Evolutionary conservation across 164 flowering plant species (phyloP).

Genomic region (Litsea cubeba): DNA sequence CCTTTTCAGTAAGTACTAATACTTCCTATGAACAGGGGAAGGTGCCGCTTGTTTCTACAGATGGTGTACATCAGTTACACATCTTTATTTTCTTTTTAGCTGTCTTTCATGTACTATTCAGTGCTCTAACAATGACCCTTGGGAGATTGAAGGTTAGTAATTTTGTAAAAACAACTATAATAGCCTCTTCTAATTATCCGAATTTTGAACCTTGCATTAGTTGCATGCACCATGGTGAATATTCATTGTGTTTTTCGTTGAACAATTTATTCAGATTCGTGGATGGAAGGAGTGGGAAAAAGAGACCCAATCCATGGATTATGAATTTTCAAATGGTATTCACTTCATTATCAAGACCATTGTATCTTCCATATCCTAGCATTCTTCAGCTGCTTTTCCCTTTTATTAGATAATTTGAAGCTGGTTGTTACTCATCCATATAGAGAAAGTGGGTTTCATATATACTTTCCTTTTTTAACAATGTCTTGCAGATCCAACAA

Average conservation of each 20-base stretch:
- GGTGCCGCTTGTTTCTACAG: slow-evolving; percentile 59
- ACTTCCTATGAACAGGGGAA: slow-evolving; percentile 44
- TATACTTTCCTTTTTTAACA: neutral
- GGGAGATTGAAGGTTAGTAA: slow-evolving; percentile 78
- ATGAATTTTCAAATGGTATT: slow-evolving; percentile 77
- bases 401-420: neutral
- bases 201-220: neutral
- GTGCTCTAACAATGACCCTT: slow-evolving; percentile 73
- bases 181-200: neutral
- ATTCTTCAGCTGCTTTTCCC: neutral
- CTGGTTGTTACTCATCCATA: neutral
- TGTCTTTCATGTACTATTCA: slow-evolving; percentile 66
- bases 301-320: slow-evolving; percentile 55
- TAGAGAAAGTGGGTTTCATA: neutral
- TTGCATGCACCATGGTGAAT: neutral
- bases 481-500: slow-evolving; percentile 66
- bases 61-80: slow-evolving; percentile 85
- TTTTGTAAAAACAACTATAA: neutral
- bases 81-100: slow-evolving; percentile 95
- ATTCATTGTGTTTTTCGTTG: neutral
- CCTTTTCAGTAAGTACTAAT: neutral
- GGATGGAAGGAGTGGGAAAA: slow-evolving; percentile 91
- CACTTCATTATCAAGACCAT: neutral
- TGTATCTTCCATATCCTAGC: neutral
- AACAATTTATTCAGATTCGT: slow-evolving; percentile 55